These are phyloP conservation scores for Orbilia ellipsospora DNA, from an alignment of 2,329 filamentous ascomycete genomes.

Conservation along the genomic window DNA sequence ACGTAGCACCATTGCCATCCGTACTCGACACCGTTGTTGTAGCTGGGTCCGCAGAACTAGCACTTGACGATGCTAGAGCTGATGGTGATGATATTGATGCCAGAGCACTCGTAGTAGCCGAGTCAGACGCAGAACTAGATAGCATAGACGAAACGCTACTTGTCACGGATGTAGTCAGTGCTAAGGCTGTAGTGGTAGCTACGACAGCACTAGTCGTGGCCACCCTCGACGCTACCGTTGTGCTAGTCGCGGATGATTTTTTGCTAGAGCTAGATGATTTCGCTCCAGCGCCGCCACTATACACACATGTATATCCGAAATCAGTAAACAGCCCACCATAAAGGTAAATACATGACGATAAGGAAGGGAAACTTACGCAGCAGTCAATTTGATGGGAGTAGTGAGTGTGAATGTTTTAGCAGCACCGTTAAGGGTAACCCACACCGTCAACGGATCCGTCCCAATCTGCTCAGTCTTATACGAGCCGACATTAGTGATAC, in stretches of 20 bases:
- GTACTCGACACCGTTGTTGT: conserved; percentile 1
- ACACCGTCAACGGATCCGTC: conserved; percentile 36
- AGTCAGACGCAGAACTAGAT: neutral
- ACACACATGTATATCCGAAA: conserved; percentile 1
- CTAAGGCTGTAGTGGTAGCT: neutral
- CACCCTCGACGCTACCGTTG: neutral
- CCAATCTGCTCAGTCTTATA: conserved; percentile 39
- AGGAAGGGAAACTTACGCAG: conserved; percentile 19
- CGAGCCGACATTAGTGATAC: conserved; percentile 39
- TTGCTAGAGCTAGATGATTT: conserved; percentile 6
- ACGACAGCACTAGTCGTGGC: neutral
- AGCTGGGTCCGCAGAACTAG: conserved; percentile 13
- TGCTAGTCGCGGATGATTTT: neutral
- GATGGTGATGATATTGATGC: neutral
- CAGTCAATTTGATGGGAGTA: conserved; percentile 39
- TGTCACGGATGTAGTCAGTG: conserved; percentile 10
- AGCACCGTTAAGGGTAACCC: conserved; percentile 36
- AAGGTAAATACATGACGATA: neutral
- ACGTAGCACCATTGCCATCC: neutral
- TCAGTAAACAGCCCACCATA: neutral
- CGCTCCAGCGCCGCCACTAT: conserved; percentile 33
- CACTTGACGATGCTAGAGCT: neutral
- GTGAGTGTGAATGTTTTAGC: conserved; percentile 34
- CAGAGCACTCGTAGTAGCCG: conserved; percentile 1
- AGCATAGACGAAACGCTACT: neutral